phyloP scores from a whole-genome alignment of 495 filamentous ascomycete species.

The Schizothecium vesticola region DNA sequence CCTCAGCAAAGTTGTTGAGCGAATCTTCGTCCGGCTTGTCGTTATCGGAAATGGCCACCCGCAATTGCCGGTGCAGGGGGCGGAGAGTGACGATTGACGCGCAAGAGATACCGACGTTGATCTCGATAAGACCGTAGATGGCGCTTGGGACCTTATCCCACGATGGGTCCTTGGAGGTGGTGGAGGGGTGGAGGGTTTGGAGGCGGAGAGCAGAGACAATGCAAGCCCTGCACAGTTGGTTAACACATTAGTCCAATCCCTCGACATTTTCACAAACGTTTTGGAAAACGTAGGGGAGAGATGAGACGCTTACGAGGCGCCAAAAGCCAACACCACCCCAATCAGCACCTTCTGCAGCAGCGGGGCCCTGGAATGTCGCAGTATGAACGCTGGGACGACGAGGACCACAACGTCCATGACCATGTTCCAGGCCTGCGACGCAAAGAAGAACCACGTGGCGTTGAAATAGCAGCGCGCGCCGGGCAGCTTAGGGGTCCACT shows the following conservation, averaged over 20 bases:
- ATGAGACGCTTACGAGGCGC: slow-evolving; percentile 1
- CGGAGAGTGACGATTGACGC: slow-evolving; percentile 4
- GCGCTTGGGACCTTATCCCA: slow-evolving; percentile 7
- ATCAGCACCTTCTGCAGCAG: slow-evolving; percentile 2
- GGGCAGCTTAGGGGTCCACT: slow-evolving; percentile 3
- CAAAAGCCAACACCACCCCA: slow-evolving; percentile 8
- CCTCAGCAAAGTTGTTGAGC: too few species aligned
- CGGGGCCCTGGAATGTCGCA: background rate
- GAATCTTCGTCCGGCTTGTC: background rate
- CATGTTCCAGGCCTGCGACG: background rate
- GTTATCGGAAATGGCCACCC: background rate
- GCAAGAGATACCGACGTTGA: slow-evolving; percentile 10
- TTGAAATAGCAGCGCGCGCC: slow-evolving; percentile 3
- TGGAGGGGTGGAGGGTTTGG: slow-evolving; percentile 1
- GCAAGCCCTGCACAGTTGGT: slow-evolving; percentile 10
- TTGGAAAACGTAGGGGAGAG: too few species aligned
- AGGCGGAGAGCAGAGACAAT: slow-evolving; percentile 6
- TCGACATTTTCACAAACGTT: too few species aligned
- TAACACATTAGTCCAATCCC: too few species aligned
- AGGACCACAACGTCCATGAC: slow-evolving; percentile 9
- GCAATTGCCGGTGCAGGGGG: background rate
- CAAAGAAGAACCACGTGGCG: background rate
- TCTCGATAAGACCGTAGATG: slow-evolving; percentile 7
- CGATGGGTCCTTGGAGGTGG: slow-evolving; percentile 3
- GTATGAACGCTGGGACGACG: background rate